A percentile compares a stretch with the other conserved stretches of the same genome.
Evolutionary conservation across 495 filamentous ascomycete genomes (phyloP).

Genomic region (Aspergillus mulundensis): DNA sequence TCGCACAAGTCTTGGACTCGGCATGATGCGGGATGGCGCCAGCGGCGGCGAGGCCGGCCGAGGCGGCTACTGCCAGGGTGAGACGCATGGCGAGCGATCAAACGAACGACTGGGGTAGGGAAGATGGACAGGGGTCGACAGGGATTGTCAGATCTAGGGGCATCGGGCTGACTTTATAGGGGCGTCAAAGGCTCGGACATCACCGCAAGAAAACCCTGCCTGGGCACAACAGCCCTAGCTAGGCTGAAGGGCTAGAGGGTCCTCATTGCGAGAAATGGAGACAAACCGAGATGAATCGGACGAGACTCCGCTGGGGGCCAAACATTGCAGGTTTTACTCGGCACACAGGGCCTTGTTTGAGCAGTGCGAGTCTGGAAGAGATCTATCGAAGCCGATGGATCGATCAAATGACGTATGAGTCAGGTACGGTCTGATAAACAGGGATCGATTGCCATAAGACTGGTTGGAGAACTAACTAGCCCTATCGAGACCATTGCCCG

Average conservation of each 20-base stretch:
- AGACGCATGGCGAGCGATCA: conserved; percentile 8
- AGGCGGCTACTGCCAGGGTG: conserved; percentile 9
- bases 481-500: too few species aligned
- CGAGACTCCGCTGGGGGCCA: background rate
- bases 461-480: too few species aligned
- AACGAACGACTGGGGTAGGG: background rate
- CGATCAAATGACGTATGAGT: background rate
- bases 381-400: background rate
- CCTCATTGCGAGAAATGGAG: background rate
- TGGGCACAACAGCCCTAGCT: background rate
- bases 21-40: conserved; percentile 8
- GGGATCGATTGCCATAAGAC: background rate
- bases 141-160: background rate
- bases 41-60: conserved; percentile 12
- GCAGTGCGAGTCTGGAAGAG: background rate
- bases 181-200: background rate
- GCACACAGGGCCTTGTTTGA: background rate
- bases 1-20: conserved; percentile 12
- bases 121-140: background rate
- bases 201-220: background rate
- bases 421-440: background rate
- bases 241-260: background rate
- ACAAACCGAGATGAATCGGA: too few species aligned
- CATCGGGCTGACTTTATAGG: background rate
- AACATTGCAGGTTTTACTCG: background rate